Base-by-base conservation (phyloP, 129 eudicot species). In the Mikania micrantha region DNA sequence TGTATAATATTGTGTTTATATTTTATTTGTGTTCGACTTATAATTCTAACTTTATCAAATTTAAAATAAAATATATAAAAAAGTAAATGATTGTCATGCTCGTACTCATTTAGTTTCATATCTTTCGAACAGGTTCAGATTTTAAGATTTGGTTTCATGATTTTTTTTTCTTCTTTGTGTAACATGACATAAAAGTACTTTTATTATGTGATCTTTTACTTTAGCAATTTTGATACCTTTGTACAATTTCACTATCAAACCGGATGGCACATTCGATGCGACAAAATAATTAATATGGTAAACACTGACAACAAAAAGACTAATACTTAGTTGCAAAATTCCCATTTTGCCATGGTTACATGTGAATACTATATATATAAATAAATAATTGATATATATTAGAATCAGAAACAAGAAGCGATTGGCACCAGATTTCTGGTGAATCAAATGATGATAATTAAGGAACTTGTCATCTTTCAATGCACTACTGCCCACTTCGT, bases 401-500 rank as follows among this genome's bases (percentile, higher is more conserved):
- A 1, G 4, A 29, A 27, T 59, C 68, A n/a, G 34, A 7, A 24
- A 72, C 60, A 48, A 25, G 50, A 58, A 35, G 53, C 8, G 52
- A 56, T 56, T 66, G 36, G 67, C 20, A 41, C 79, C 73, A 66
- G 3, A 42, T 31, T 56, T 47, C 27, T 54, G 67, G 73, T 56
- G 38, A 74, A 64, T 19, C 27, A 50, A 12, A 16, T 0, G 47
- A 58, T n/a, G 17, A 76, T 76, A 47, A n/a, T n/a, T n/a, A n/a
- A n/a, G 47, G 69, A 76, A 68, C 42, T 32, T 24, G 81, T 70
- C 54, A 28, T 39, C 41, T 11, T 11, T 77, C 67, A 77, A 71
- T 54, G 53, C 68, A 64, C 77, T 60, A 54, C 73, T 42, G 81
- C 77, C 81, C 81, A 72, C 41, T 81, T 76, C 76, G 72, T 71